Base-by-base conservation (phyloP, 108 stramenopile species). In the Seminavis robusta region DNA sequence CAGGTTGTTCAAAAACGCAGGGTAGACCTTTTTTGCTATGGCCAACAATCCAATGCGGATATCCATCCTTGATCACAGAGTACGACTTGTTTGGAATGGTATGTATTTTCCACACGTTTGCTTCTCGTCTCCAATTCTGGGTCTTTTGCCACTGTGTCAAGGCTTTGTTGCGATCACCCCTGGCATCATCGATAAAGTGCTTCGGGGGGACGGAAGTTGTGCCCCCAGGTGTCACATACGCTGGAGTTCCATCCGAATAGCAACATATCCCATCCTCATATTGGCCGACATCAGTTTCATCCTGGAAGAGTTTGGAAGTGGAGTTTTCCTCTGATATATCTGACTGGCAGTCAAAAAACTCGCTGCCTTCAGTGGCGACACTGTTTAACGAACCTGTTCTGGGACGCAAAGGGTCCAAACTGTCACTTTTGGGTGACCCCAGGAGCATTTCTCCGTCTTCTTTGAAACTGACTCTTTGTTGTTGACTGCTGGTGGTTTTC, bases 11-110 rank as follows among this genome's bases (percentile, higher is more conserved):
- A 47, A 77, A 80, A 6, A 80, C 30, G 3, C 79, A 63, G 9
- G 75, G 74, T 50, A 62, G 73, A 19, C 81, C 81, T 36, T 52
- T 37, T n/a, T 66, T 70, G 43, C 62, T 70, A 28, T 63, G 61
- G 11, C 81, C 81, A 61, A 79, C 77, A 16, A 83, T 45, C 24
- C 50, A 51, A 56, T 83, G 81, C 16, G 71, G 70, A 48, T 83
- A 83, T 23, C 75, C 77, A 6, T 56, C 31, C 56, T 83, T 83
- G 36, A 83, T 71, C 43, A 79, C 61, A 6, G 44, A 47, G 68
- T 73, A 83, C 63, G 53, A 76, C 11, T 30, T 25, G 39, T 83
- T 75, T 11, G 77, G 74, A 10, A 59, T 64, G 4, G 68, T 26
- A 39, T 83, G 81, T 26, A 83, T 76, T 13, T 47, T 62, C 58